Evolutionary conservation across 495 filamentous ascomycete genomes (phyloP).

Genomic region (Amorphotheca resinae): DNA sequence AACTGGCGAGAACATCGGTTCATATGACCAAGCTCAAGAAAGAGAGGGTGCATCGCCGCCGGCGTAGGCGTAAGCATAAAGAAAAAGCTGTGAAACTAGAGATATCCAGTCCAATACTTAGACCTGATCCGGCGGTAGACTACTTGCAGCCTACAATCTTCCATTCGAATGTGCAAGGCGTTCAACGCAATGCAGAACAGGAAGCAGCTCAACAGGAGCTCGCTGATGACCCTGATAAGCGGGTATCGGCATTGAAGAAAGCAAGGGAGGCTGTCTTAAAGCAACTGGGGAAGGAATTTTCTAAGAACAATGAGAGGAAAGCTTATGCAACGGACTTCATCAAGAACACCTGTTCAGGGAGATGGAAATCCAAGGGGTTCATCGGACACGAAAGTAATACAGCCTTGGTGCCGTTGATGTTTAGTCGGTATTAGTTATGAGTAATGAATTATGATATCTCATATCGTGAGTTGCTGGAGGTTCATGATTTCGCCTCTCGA

Average conservation of each 20-base stretch:
- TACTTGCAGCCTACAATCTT: constrained; percentile 26
- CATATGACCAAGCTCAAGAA: constrained; percentile 38
- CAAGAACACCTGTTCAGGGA: constrained; percentile 22
- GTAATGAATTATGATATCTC: constrained; percentile 8
- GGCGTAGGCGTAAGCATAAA: constrained; percentile 30
- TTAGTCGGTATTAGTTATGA: constrained; percentile 27
- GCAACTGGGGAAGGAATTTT: constrained; percentile 22
- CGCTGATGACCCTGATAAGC: constrained; percentile 19
- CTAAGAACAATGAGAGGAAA: constrained; percentile 11
- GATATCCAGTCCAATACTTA: constrained; percentile 38
- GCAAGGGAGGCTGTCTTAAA: constrained; percentile 19
- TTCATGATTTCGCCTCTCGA: background rate
- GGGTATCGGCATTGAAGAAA: constrained; percentile 16
- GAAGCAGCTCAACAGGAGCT: constrained; percentile 18
- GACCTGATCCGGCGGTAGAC: constrained; percentile 30
- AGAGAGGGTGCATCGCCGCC: constrained; percentile 26
- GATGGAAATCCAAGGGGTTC: constrained; percentile 30
- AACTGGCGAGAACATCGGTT: constrained; percentile 27
- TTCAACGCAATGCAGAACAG: constrained; percentile 16
- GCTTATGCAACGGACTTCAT: constrained; percentile 19
- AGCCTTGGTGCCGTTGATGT: constrained; percentile 37
- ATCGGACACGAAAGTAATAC: constrained; percentile 27
- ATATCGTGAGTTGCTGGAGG: background rate
- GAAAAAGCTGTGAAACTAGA: constrained; percentile 14
- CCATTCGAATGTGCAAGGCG: constrained; percentile 18